Evolutionary conservation across 1,284 basidiomycete genomes (phyloP), one percentile per base, ranked within the genome.

Genomic region (Heterobasidion annosum): DNA sequence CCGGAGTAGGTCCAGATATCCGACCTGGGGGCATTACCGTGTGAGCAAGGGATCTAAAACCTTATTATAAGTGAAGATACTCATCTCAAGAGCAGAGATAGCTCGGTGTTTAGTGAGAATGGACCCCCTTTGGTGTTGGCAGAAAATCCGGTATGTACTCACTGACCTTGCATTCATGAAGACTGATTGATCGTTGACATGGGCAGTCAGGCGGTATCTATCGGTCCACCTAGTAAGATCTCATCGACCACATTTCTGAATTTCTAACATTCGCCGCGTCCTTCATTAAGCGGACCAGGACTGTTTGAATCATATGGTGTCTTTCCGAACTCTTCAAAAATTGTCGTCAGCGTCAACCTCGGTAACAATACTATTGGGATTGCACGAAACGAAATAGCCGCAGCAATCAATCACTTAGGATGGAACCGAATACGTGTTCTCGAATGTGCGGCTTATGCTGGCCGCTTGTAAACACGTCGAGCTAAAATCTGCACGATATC

Each of bases 11-110:
- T 13, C 65, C 66, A 3, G 66, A 66, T 43, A 56, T 68, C 18
- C 60, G 69, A 9, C 70, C 70, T 8, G 69, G 70, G 25, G 70
- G 70, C 8, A 70, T 70, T 37, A 68, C 70, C 13, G 65, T 69
- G 64, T 66, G 55, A 8, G 60, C 53, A 40, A 10, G 37, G 10
- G 5, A 9, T n/a, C 10, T 40, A 10, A 40, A 7, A n/a, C 37
- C 37, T 12, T 40, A 40, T 12, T 5, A 40, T 40, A 40, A 12
- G n/a, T 40, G 37, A 19, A 51, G 15, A 12, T 7, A 15, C 50
- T 25, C 4, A 25, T 25, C 25, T 25, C 25, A 25, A 5, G 25
- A 25, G 25, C 3, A 42, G 25, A 44, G 70, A 71, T 52, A 70
- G 69, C 51, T 64, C 64, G 8, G 63, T 65, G 6, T 71, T 64